Evolutionary conservation across 371 early-diverging fungal species (phyloP).

Genomic region (Mortierella polycephala): DNA sequence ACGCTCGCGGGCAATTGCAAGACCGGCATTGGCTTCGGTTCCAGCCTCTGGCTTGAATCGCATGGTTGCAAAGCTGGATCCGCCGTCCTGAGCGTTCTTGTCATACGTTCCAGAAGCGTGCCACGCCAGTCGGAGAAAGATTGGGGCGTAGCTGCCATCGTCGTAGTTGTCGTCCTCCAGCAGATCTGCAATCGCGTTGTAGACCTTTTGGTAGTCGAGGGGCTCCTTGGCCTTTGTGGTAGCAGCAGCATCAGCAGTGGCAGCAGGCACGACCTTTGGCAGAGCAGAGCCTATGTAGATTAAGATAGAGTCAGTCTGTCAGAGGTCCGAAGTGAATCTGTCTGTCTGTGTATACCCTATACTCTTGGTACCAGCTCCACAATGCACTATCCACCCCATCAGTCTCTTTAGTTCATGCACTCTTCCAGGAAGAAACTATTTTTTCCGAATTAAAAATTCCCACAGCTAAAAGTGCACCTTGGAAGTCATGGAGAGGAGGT

Average conservation of each 20-base stretch:
- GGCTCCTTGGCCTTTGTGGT: constrained; percentile 33
- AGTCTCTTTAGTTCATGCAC: too few species aligned
- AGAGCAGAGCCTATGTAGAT: constrained; percentile 1
- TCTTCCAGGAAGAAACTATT: too few species aligned
- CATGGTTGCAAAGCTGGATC: constrained; percentile 92
- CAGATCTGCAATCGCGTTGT: constrained; percentile 79
- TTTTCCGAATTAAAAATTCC: too few species aligned
- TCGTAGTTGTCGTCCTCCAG: constrained; percentile 85
- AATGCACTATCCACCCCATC: too few species aligned
- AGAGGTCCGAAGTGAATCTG: too few species aligned
- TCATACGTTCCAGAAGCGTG: constrained; percentile 94
- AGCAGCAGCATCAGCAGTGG: background rate
- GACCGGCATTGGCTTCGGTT: constrained; percentile 88
- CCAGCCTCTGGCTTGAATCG: constrained; percentile 73
- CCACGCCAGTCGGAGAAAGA: constrained; percentile 93
- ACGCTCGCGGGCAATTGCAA: constrained; percentile 77
- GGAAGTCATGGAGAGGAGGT: too few species aligned
- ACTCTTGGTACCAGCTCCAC: too few species aligned
- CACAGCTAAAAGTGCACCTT: too few species aligned
- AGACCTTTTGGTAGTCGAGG: constrained; percentile 71
- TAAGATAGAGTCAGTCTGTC: background rate
- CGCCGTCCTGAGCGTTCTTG: constrained; percentile 81
- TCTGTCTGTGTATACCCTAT: too few species aligned
- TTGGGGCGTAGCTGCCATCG: constrained; percentile 90
- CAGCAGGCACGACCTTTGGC: background rate